Base-by-base conservation (phyloP, 2,329 filamentous ascomycete genomes). In the Curvularia spicifera region DNA sequence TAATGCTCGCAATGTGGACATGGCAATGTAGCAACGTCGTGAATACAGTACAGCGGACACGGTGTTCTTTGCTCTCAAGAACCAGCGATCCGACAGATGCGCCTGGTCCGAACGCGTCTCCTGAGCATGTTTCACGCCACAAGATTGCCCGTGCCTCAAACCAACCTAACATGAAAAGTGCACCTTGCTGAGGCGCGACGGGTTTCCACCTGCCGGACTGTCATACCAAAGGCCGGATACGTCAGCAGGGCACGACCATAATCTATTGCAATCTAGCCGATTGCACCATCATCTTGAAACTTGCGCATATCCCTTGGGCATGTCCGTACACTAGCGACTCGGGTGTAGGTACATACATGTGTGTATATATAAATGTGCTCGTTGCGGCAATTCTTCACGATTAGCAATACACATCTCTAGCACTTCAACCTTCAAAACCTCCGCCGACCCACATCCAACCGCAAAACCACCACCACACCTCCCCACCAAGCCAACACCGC, bases 101-200 rank as follows among this genome's bases (percentile, higher is more conserved):
- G 22, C 44, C 9, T 50, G 52, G 15, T 33, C 10, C 46, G 22
- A 46, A 22, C 26, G 37, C 51, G 39, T 52, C 50, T 45, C 29
- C 35, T 74, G 73, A 74, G 73, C 73, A 74, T 66, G 71, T 75
- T 75, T 72, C 61, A 66, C 66, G 70, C 70, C 70, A 65, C 60
- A 60, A 64, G 42, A 56, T 57, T 51, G 61, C 55, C 66, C 31
- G 45, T 18, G 44, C 37, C 31, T 46, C 39, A 42, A 43, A 51
- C 51, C 42, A 28, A 31, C 29, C 10, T 31, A 18, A 49, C 40
- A 45, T 39, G 63, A 60, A 68, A 60, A 53, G 51, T 35, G 49
- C 29, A 61, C 59, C 51, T 50, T 60, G 56, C 65, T 71, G 70
- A 69, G 51, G 65, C 73, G 57, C 53, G 53, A 56, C 61, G 45